phyloP scores from a whole-genome alignment of 176 grass and related monocot genomes.

The Rhynchospora tenuis region DNA sequence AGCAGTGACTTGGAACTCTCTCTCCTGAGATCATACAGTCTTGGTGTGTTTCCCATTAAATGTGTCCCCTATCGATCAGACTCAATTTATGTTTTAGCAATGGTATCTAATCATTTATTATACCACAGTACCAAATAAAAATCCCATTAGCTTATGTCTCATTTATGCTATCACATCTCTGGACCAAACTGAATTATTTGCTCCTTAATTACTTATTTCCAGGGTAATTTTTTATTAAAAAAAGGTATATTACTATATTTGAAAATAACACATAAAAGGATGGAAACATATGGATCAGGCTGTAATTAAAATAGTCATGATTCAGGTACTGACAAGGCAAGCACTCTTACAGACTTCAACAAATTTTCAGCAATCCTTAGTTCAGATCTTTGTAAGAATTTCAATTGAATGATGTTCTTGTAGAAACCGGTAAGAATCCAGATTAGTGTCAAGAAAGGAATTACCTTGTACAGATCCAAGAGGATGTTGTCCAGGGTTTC shows the following conservation, averaged over 20 bases:
- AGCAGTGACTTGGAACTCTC: conserved; percentile 92
- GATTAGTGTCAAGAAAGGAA: background rate
- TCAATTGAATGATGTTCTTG: no score
- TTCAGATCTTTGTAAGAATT: background rate
- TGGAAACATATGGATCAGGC: background rate
- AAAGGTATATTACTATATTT: background rate
- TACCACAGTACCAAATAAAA: no score
- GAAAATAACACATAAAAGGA: background rate
- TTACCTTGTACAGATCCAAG: conserved; percentile 90
- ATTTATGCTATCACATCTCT: no score
- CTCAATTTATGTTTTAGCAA: no score
- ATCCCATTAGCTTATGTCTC: no score
- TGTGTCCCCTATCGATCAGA: no score
- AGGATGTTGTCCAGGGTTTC: conserved; percentile 99
- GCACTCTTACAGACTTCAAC: background rate
- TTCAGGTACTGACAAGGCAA: no score
- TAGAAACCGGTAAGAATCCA: background rate
- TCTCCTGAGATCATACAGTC: no score
- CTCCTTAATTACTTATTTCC: no score
- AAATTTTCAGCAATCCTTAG: background rate
- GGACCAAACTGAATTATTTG: conserved; percentile 25
- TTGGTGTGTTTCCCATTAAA: no score
- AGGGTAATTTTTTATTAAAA: no score
- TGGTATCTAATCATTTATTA: no score
- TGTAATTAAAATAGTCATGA: background rate